Conservation (phyloP, 805 yeast genomes). For the Yarrowia sp. region DNA sequence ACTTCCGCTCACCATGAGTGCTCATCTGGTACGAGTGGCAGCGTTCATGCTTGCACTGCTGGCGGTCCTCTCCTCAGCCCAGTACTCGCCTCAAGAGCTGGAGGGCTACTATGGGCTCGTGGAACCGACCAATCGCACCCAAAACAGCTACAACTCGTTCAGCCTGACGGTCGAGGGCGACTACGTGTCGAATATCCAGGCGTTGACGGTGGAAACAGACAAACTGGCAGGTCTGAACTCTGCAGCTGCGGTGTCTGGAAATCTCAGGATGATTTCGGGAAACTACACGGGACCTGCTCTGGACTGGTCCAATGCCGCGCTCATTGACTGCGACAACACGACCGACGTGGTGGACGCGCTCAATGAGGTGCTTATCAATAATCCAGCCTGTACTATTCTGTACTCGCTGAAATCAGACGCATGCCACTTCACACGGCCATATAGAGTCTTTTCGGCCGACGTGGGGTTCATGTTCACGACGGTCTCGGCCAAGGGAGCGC, state of each 20-base stretch:
- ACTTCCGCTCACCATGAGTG: too few species aligned
- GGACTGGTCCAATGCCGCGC: conserved; percentile 42
- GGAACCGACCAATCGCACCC: conserved; percentile 25
- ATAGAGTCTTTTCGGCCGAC: conserved; percentile 41
- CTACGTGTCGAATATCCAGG: conserved; percentile 26
- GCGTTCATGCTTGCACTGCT: neutral
- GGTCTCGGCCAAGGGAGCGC: conserved; percentile 41
- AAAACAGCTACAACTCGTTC: conserved; percentile 30
- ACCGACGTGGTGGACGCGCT: conserved; percentile 41
- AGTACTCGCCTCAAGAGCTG: conserved; percentile 29
- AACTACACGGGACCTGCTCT: conserved; percentile 32
- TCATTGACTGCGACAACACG: conserved; percentile 44
- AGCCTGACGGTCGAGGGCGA: conserved; percentile 13
- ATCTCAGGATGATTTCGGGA: neutral
- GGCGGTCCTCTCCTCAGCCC: neutral
- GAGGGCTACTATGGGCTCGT: conserved; percentile 28
- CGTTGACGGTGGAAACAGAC: conserved; percentile 36
- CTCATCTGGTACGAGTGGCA: too few species aligned
- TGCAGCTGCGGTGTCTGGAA: conserved; percentile 20
- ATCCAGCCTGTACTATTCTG: conserved; percentile 44
- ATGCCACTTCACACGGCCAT: conserved; percentile 43
- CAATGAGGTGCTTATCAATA: conserved; percentile 40
- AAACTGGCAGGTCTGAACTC: conserved; percentile 34
- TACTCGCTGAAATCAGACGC: conserved; percentile 43
- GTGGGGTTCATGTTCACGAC: conserved; percentile 45